Evolutionary conservation across 495 filamentous ascomycete genomes (phyloP), one percentile per base, ranked within the genome.

Genomic region (Lepidopterella palustris): DNA sequence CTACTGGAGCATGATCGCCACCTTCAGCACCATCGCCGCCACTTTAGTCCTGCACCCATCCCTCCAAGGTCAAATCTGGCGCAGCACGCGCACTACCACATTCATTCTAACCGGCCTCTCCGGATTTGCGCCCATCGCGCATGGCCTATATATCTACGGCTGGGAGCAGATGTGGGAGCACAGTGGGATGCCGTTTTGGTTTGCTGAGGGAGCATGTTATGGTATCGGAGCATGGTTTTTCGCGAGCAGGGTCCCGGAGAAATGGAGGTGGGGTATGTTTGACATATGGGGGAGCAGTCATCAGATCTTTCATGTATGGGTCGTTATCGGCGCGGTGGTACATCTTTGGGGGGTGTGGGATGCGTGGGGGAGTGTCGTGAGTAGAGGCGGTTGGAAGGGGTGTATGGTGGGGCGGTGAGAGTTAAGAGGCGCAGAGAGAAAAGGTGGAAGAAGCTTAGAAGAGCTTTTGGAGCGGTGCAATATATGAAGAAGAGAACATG

Each of bases 31-130:
- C 3, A 53, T 72, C 45, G 74, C 72, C 8, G 69, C 70, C 26
- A 26, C 72, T n/a, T 66, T 78, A 18, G 67, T 77, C 21, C 27
- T 77, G 5, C 68, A 74, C 62, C 77, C 78, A 5, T 64, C 61
- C 23, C 73, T 80, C 32, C 77, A 79, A 55, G 76, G 77, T 26
- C 69, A 40, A 24, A 61, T 53, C 28, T 77, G 64, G 59, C 72
- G 71, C 3, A 63, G 64, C 1, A 72, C 71, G 56, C 75, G 71
- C 45, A 70, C 71, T 11, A 58, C 71, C 10, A 72, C 73, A 9
- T 79, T 80, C 49, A 69, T 82, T 20, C 62, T 66, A 10, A 80
- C 77, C 0, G 79, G 74, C 0, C 51, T 80, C 20, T 79, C 76
- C 10, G 78, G 74, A 0, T 71, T 81, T 29, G 73, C 73, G 23